Base-by-base conservation (phyloP, 2,329 filamentous ascomycete genomes). In the Colletotrichum tropicicola region DNA sequence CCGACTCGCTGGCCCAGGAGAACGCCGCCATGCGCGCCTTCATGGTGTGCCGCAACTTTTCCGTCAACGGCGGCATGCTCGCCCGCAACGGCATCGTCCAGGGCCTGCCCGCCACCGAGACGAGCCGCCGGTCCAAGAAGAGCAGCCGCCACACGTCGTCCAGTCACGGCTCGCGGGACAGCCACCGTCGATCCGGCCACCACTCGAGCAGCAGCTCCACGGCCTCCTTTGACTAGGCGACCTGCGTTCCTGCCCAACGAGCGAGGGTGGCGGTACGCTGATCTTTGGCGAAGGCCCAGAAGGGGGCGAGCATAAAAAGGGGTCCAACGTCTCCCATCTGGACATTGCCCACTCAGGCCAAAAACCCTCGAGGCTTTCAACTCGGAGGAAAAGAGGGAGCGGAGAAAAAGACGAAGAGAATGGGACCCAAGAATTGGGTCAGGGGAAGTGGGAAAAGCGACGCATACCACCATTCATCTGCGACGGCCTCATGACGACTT, bases 41-140 rank as follows among this genome's bases (percentile, higher is more conserved):
- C 80, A 95, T 97, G 89, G 96, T 98, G 70, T 98, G 95, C 84
- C 91, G 94, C 69, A 97, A 97, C 85, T 98, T 98, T 81, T 97
- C 93, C 59, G 92, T 97, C 78, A 98, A 97, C 76, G 94, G 97
- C 73, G 95, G 95, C 76, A 97, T 97, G 93, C 83, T 90, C 68
- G 88, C 88, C 68, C 86, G 88, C 69, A 91, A 90, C 73, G 88
- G 88, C 44, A 89, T 90, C 68, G 87, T 91, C 68, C 88, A 91
- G 77, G 88, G 88, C 52, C 82, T 91, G 37, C 88, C 88, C 13
- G 86, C 83, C 59, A 82, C 83, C 69, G 81, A 84, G 69, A 79
- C 86, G 59, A 79, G 73, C 66, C 78, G 78, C 73, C 85, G 81
- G 70, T 80, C 82, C 65, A 76, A 81, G 70, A 85, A 85, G 77